Evolutionary conservation across 2,329 filamentous ascomycete genomes (phyloP).

Genomic region (Taxawa tesnikishii): DNA sequence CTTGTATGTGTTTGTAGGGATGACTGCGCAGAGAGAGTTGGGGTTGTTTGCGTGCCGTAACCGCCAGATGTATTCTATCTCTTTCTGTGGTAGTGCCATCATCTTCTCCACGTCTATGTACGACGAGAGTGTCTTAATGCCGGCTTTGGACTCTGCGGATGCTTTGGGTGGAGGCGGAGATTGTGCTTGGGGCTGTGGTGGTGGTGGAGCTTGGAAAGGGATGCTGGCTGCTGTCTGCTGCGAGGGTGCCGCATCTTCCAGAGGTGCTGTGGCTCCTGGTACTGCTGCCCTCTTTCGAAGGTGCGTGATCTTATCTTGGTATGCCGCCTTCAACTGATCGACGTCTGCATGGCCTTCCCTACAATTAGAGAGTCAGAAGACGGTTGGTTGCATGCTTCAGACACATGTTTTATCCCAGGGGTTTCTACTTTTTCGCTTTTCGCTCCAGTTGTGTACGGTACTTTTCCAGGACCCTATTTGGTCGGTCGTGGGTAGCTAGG

Average conservation of each 20-base stretch:
- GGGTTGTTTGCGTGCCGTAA: slow-evolving; percentile 65
- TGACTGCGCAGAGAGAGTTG: slow-evolving; percentile 69
- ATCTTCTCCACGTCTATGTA: slow-evolving; percentile 74
- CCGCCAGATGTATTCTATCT: slow-evolving; percentile 83
- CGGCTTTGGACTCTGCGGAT: slow-evolving; percentile 26
- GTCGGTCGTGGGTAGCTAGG: slow-evolving; percentile 63
- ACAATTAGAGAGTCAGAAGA: slow-evolving; percentile 2
- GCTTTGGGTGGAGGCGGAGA: slow-evolving; percentile 14
- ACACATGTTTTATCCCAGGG: neutral
- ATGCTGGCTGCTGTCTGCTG: slow-evolving; percentile 15
- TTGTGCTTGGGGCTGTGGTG: slow-evolving; percentile 18
- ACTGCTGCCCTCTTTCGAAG: slow-evolving; percentile 56
- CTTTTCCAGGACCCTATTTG: slow-evolving; percentile 62
- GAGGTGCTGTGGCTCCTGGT: slow-evolving; percentile 34
- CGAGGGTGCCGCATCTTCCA: slow-evolving; percentile 14
- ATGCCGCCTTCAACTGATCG: slow-evolving; percentile 66
- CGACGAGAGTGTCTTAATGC: slow-evolving; percentile 52
- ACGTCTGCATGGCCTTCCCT: slow-evolving; percentile 56
- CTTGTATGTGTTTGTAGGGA: slow-evolving; percentile 62
- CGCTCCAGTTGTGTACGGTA: slow-evolving; percentile 75
- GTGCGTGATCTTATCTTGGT: slow-evolving; percentile 69
- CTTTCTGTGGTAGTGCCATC: slow-evolving; percentile 57
- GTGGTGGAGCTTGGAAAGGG: slow-evolving; percentile 22
- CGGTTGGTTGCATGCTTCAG: neutral
- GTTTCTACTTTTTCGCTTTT: slow-evolving; percentile 59